Base-by-base conservation (phyloP, 1,284 basidiomycete species). In the Tausonia pullulans region DNA sequence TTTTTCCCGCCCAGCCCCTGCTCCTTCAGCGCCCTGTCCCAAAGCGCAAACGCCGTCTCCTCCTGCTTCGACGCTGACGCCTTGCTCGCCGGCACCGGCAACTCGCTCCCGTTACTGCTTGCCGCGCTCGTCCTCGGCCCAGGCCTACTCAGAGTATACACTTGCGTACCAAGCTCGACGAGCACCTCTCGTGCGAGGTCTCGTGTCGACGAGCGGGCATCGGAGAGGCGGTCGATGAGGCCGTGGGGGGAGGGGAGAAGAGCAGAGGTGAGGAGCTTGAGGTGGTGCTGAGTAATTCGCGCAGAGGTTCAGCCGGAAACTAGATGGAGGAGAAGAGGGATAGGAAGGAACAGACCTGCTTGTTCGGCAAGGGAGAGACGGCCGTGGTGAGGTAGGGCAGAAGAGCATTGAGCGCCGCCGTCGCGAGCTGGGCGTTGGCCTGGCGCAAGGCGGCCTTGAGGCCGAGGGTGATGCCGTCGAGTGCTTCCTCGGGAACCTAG, bases 391-490 rank as follows among this genome's bases (percentile, higher is more conserved):
- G 4, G 44, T 55, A 48, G 7, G 41, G 27, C 40, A 40, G 62
- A 40, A 58, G 39, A 11, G 58, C 8, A n/a, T 9, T 14, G 46
- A 63, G 57, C 5, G 60, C n/a, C 6, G 60, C 60, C 4, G 7
- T 10, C 9, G 48, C 44, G 49, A 63, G 53, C 3, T 45, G 7
- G 14, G 55, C 48, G 62, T 63, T 63, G 13, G 56, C 27, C n/a
- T 63, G 62, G 3, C 62, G 55, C 16, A 63, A 41, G 44, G 53
- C 57, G 11, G 51, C 11, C 56, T 63, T 63, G 56, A 63, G 39
- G 3, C 55, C 55, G 11, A 53, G 48, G 13, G 57, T 58, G n/a
- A 63, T 44, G 27, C 40, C 10, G 41, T 63, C 62, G 50, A 51
- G 44, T 11, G 46, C 56, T 39, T 16, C 14, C 41, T 63, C 57